Conservation (phyloP, 2,329 filamentous ascomycete genomes). For the Cyclaneusma minus region DNA sequence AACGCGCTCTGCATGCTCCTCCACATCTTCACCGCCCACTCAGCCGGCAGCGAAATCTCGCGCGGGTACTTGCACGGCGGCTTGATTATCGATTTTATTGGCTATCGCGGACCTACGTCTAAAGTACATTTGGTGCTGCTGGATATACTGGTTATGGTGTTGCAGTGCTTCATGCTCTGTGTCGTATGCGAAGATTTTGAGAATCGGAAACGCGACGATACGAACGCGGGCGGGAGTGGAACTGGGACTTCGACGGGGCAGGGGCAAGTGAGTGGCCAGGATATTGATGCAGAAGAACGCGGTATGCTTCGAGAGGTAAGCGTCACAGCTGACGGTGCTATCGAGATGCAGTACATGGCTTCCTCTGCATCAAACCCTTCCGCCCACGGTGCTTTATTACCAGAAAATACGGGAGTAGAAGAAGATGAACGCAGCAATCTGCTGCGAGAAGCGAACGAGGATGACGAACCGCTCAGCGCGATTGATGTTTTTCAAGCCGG, state of each 20-base stretch:
- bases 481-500: conserved; percentile 19
- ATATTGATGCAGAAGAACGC: conserved; percentile 18
- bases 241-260: conserved; percentile 6
- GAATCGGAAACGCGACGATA: conserved; percentile 33
- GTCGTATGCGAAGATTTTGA: conserved; percentile 48
- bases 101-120: conserved; percentile 45
- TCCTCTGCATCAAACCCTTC: conserved; percentile 1
- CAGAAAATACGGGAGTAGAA: background rate
- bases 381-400: background rate
- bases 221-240: conserved; percentile 2
- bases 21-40: conserved; percentile 38
- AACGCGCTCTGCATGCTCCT: conserved; percentile 45
- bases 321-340: conserved; percentile 10
- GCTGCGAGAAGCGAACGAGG: conserved; percentile 7
- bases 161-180: conserved; percentile 50
- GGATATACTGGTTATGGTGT: conserved; percentile 36
- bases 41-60: conserved; percentile 41
- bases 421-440: conserved; percentile 3
- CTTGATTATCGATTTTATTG: conserved; percentile 51
- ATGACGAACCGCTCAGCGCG: conserved; percentile 11
- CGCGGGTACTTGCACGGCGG: conserved; percentile 54
- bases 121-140: conserved; percentile 36
- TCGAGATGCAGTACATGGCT: conserved; percentile 14
- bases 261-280: conserved; percentile 9
- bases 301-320: conserved; percentile 12